Conservation (phyloP, 2,329 filamentous ascomycete genomes). For the Rasamsonia emersonii region DNA sequence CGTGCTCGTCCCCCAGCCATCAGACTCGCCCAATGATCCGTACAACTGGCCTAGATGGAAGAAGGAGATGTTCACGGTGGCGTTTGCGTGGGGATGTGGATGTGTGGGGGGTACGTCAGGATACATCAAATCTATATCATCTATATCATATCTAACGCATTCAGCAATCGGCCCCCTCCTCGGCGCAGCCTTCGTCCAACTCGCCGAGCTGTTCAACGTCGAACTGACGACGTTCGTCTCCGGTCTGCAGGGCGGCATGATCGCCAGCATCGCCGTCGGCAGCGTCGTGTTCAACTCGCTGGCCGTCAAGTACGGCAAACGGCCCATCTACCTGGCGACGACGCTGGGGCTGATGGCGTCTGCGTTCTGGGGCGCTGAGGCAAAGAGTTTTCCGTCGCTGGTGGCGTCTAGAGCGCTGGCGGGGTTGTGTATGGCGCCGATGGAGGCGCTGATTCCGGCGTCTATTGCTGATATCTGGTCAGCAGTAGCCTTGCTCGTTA, state of each 20-base stretch:
- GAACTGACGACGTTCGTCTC: slow-evolving; percentile 25
- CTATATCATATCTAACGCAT: neutral
- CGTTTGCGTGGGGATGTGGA: slow-evolving; percentile 32
- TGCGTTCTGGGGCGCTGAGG: slow-evolving; percentile 27
- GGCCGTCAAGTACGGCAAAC: slow-evolving; percentile 31
- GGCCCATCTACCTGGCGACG: slow-evolving; percentile 27
- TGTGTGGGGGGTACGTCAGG: slow-evolving; percentile 35
- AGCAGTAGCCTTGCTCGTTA: too few relatives aligned
- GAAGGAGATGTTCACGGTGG: slow-evolving; percentile 32
- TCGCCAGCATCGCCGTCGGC: slow-evolving; percentile 27
- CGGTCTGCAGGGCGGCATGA: slow-evolving; percentile 27
- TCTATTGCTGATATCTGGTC: too few relatives aligned
- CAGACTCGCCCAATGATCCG: slow-evolving; percentile 17
- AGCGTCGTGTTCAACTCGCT: slow-evolving; percentile 28
- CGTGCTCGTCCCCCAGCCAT: slow-evolving; percentile 19
- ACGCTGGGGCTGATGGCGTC: slow-evolving; percentile 26
- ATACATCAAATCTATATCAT: too few relatives aligned
- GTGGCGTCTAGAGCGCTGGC: slow-evolving; percentile 24
- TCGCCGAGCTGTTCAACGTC: slow-evolving; percentile 24
- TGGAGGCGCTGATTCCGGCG: slow-evolving; percentile 32
- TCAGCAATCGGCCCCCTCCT: slow-evolving; percentile 32
- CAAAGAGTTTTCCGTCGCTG: slow-evolving; percentile 23
- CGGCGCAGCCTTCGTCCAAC: slow-evolving; percentile 27
- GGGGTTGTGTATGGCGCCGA: slow-evolving; percentile 31
- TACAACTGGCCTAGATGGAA: slow-evolving; percentile 18